Base-by-base conservation (phyloP, 768 basidiomycete genomes). In the Lactarius akahatsu region DNA sequence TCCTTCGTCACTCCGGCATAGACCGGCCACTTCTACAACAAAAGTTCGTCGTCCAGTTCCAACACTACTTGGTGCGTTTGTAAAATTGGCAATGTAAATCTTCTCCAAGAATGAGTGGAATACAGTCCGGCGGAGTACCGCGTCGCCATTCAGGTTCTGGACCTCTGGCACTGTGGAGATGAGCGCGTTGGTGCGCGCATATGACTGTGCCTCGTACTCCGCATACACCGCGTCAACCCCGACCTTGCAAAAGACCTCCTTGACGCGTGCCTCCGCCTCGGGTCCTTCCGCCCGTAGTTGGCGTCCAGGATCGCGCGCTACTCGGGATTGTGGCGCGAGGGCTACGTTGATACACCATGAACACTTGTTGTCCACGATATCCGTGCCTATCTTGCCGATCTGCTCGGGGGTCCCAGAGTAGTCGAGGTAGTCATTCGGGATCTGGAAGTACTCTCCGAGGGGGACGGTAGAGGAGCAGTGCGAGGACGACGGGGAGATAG, bases 301-400 rank as follows among this genome's bases (percentile, higher is more conserved):
- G 79, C 83, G 72, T 89, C 86, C n/a, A 89, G 79, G 26, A 86
- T 74, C 38, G 75, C 75, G 40, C 85, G 82, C 74, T 90, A 88
- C 23, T 28, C 28, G 28, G 28, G 28, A 2, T 28, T 3, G 74
- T 82, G 0, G 85, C 23, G 78, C 75, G 64, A 98, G 81, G 36
- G 94, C 96, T 23, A 86, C 87, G 78, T 97, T 98, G 76, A 98
- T 82, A 71, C 89, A 88, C 96, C 96, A 99, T 18, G 90, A 91
- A 78, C 96, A 98, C 80, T 99, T 99, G 86, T 98, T 98, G 78
- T 98, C 96, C 66, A 98, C 77, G 73, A 99, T 99, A 76, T 98
- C 96, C 20, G 96, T 98, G 28, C 96, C 96, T 64, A 99, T 87
- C 80, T 99, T 98, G 55, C 96, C 96, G 60, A 98, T 90, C 71